These are phyloP conservation scores for Fusarium metavorans DNA, from an alignment of 2,329 filamentous ascomycete genomes.

Conservation along the genomic window DNA sequence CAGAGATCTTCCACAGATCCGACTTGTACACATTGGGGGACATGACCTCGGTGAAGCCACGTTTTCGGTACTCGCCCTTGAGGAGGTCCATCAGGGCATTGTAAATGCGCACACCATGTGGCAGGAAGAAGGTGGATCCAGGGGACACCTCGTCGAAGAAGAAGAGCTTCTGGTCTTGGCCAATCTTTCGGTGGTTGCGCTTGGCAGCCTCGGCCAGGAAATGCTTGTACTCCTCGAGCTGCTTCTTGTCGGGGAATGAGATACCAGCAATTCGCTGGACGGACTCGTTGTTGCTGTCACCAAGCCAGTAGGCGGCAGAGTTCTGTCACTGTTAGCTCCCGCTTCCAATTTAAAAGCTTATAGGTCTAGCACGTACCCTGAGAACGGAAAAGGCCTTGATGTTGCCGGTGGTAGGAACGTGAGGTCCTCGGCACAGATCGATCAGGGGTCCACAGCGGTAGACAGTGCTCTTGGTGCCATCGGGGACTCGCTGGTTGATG, in stretches of 20 bases:
- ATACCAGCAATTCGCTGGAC: slow-evolving; percentile 97
- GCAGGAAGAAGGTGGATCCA: slow-evolving; percentile 91
- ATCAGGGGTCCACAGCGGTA: slow-evolving; percentile 95
- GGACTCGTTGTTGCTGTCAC: slow-evolving; percentile 92
- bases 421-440: slow-evolving; percentile 94
- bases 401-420: slow-evolving; percentile 90
- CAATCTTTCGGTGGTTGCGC: slow-evolving; percentile 93
- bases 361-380: slow-evolving; percentile 64
- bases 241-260: slow-evolving; percentile 95
- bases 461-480: slow-evolving; percentile 91
- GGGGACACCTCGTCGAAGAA: slow-evolving; percentile 97
- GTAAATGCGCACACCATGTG: slow-evolving; percentile 93
- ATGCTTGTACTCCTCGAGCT: slow-evolving; percentile 91
- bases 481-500: slow-evolving; percentile 77
- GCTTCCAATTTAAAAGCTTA: too few species aligned
- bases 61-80: slow-evolving; percentile 88
- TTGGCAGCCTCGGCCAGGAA: slow-evolving; percentile 98
- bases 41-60: slow-evolving; percentile 94
- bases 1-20: slow-evolving; percentile 91
- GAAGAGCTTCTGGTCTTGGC: slow-evolving; percentile 95
- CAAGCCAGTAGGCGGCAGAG: slow-evolving; percentile 86
- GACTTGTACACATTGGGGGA: slow-evolving; percentile 96
- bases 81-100: slow-evolving; percentile 88
- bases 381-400: slow-evolving; percentile 96
- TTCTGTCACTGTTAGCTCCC: slow-evolving; percentile 63